These are phyloP conservation scores for Hypoxylon sp. DNA, from an alignment of 2,329 filamentous ascomycete genomes.

Conservation along the genomic window DNA sequence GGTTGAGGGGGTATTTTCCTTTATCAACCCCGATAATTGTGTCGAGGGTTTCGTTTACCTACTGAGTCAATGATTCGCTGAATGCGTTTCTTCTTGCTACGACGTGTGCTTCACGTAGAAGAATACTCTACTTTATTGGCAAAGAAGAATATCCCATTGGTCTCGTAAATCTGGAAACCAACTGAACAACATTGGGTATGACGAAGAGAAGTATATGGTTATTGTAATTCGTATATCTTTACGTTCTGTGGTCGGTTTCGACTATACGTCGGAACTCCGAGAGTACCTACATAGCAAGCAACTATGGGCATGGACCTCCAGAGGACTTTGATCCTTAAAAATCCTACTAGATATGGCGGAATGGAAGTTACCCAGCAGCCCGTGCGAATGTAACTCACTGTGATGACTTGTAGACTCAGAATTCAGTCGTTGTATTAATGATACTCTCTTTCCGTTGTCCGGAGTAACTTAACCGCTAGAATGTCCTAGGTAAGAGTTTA, in stretches of 20 bases:
- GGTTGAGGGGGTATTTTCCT: not conserved
- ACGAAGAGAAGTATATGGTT: too few species aligned
- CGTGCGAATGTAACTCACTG: not conserved
- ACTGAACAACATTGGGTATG: not conserved
- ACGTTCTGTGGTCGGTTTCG: not conserved
- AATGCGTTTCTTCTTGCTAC: not conserved
- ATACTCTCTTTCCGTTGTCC: not conserved
- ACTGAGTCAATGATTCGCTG: not conserved
- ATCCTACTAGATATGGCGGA: not conserved
- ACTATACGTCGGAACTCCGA: not conserved
- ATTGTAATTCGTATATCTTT: not conserved
- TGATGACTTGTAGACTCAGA: not conserved
- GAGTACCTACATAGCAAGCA: too few species aligned
- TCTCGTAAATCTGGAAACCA: too few species aligned
- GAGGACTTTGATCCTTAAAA: slow-evolving; percentile 2
- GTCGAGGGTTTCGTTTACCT: too few species aligned
- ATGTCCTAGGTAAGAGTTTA: not conserved
- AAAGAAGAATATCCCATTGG: not conserved
- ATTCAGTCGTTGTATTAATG: not conserved
- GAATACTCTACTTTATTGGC: not conserved
- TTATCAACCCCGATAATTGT: too few species aligned
- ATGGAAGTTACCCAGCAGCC: too few species aligned
- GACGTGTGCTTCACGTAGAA: not conserved
- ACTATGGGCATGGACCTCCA: not conserved
- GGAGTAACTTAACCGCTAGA: slow-evolving; percentile 2